These are phyloP conservation scores for Populus hybrid DNA, from an alignment of 441 rosid genomes.

Conservation along the genomic window DNA sequence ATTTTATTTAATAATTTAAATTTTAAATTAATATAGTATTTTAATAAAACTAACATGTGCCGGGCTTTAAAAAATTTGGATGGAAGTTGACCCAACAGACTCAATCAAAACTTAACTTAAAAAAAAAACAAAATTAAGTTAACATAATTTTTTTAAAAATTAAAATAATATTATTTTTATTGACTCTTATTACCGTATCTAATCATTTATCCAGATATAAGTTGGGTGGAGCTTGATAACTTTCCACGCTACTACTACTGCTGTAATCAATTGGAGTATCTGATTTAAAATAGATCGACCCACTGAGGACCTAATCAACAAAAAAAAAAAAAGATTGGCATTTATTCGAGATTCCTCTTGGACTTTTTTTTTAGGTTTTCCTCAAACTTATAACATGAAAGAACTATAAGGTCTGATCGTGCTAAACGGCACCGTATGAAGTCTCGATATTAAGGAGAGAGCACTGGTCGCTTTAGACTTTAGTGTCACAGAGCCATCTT, in stretches of 20 bases:
- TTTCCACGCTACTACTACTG: background rate
- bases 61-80: too few species aligned
- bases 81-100: too few species aligned
- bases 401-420: background rate
- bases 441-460: background rate
- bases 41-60: background rate
- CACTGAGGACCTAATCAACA: background rate
- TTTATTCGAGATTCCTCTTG: background rate
- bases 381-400: background rate
- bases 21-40: too few species aligned
- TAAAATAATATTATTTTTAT: too few species aligned
- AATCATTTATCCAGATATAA: too few species aligned
- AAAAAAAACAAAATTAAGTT: background rate
- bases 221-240: background rate
- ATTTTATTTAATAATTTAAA: too few species aligned
- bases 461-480: background rate
- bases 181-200: background rate
- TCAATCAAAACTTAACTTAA: too few species aligned
- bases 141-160: too few species aligned
- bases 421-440: background rate
- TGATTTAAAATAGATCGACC: background rate
- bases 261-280: background rate
- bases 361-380: background rate
- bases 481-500: background rate
- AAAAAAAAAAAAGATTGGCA: background rate